Base-by-base conservation (phyloP, 331 rosid genomes). In the Malus hybrid region DNA sequence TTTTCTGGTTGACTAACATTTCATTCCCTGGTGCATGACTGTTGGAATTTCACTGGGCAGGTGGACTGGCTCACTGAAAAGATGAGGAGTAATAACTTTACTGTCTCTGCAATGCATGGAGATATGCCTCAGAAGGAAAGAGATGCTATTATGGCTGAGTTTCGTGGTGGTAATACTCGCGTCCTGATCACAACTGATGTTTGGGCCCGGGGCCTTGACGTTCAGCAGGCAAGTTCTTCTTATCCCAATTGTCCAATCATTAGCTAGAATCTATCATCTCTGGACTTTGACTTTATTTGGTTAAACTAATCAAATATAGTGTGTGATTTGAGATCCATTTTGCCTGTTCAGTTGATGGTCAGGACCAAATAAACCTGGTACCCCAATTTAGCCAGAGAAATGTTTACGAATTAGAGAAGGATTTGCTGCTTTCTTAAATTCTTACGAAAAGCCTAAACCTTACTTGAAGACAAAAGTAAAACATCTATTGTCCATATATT, bases 181-280 rank as follows among this genome's bases (percentile, higher is more conserved):
- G 99, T 94, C 18, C 90, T 94, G 65, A 94, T 94, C 52, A 94
- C 99, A 36, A 94, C 99, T 15, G 99, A 94, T 86, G 97, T 94
- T 73, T 94, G 99, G 99, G 99, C 99, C 14, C 89, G 99, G 59
- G 99, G 99, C 29, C 87, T 94, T 84, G 99, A 94, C 85, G 99
- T 94, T 44, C 99, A 94, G 81, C 99, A 94, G 99, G 99, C 74
- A 83, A 86, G 90, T 86, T 83, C 24, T 14, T 32, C 24, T 6
- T 48, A 6, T 46, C 57, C n/a, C 2, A 44, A 48, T 12, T 76
- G 59, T 34, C 14, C 50, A 29, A 12, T 54, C 34, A 74, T 46
- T n/a, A 28, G 18, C 32, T 57, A 76, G 75, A 57, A 67, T 14
- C 10, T 32, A 20, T 2, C 36, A 22, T 15, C n/a, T 65, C 48